A percentile compares a stretch with the other conserved stretches of the same genome.
Evolutionary conservation across 331 rosid genomes (phyloP).

Genomic region (Spiraea crenata): DNA sequence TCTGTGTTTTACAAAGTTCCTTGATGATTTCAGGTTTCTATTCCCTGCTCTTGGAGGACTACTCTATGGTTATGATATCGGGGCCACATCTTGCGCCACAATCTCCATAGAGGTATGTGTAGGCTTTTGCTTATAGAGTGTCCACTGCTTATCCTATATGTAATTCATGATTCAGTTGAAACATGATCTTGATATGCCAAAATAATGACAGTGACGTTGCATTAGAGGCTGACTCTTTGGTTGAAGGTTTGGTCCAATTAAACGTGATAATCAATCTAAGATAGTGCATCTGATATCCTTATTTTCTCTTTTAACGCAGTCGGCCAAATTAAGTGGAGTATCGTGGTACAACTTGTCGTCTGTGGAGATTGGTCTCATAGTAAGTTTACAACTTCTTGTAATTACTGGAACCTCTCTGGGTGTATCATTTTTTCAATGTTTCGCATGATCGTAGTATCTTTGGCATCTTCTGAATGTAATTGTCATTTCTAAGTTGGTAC

Average conservation of each 20-base stretch:
- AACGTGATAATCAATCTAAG: background rate
- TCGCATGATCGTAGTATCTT: conserved; percentile 6
- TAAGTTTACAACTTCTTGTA: conserved; percentile 42
- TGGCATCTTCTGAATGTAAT: background rate
- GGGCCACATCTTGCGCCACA: conserved; percentile 84
- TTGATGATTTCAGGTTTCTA: conserved; percentile 58
- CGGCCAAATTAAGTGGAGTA: conserved; percentile 70
- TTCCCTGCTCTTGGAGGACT: conserved; percentile 97
- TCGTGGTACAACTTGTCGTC: conserved; percentile 83
- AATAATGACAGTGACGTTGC: background rate
- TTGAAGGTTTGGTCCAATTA: background rate
- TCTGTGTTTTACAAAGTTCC: background rate
- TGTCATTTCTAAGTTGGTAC: conserved; percentile 14
- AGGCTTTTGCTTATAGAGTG: background rate
- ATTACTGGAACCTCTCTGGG: conserved; percentile 19
- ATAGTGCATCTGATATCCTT: background rate
- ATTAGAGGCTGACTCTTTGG: background rate
- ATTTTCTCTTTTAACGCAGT: conserved; percentile 48
- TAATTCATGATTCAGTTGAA: background rate
- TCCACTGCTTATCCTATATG: background rate
- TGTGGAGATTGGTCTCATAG: conserved; percentile 79
- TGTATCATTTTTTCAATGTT: conserved; percentile 14
- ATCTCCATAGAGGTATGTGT: conserved; percentile 62
- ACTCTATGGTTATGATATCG: conserved; percentile 89
- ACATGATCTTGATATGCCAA: background rate